A percentile compares a stretch with the other conserved stretches of the same genome.
These are phyloP conservation scores for Blastobotrys persicus DNA, from an alignment of 1,139 yeast genomes.

Conservation along the genomic window DNA sequence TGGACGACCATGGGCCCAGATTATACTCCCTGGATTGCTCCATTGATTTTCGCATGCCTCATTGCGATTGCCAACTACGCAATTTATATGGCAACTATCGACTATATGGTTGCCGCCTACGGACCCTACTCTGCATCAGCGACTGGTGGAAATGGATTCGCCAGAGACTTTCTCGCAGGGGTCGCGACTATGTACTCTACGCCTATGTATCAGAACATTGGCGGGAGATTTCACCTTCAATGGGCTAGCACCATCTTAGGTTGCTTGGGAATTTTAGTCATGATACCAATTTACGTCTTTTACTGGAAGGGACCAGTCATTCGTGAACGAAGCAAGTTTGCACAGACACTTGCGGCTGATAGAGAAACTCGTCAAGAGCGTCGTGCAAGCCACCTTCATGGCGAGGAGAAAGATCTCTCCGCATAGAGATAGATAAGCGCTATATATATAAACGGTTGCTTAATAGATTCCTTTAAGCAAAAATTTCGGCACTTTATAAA, in stretches of 20 bases:
- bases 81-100: conserved; percentile 43
- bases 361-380: not conserved
- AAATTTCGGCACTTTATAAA: too few species aligned
- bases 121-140: conserved; percentile 45
- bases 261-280: conserved; percentile 32
- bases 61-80: conserved; percentile 42
- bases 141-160: conserved; percentile 45
- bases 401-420: not conserved
- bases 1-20: conserved; percentile 43
- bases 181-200: conserved; percentile 41
- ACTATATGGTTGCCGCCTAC: conserved; percentile 43
- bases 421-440: too few species aligned
- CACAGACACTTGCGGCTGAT: conserved; percentile 15
- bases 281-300: conserved; percentile 42
- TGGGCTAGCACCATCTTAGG: conserved; percentile 43
- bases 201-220: conserved; percentile 38
- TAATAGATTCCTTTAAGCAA: too few species aligned
- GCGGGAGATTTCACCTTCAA: conserved; percentile 35
- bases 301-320: conserved; percentile 50
- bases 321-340: conserved; percentile 47
- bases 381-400: not conserved
- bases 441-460: too few species aligned
- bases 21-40: conserved; percentile 39
- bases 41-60: conserved; percentile 39
- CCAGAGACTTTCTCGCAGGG: conserved; percentile 44